These are phyloP conservation scores for Beauveria medogensis DNA, from an alignment of 2,329 filamentous ascomycete species.

Conservation along the genomic window DNA sequence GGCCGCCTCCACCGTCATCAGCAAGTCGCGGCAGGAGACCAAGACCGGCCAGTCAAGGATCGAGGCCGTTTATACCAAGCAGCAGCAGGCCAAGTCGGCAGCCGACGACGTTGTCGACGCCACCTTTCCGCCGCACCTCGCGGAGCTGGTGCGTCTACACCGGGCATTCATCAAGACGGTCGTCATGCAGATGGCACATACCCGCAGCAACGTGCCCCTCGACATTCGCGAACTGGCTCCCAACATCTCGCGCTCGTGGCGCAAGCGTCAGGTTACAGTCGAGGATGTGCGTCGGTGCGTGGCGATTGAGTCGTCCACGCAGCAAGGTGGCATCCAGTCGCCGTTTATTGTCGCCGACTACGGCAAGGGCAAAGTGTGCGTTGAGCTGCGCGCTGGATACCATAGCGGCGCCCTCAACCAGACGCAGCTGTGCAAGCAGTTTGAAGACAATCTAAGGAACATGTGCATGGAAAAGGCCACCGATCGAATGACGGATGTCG, in stretches of 20 bases:
- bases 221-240: conserved; percentile 55
- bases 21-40: conserved; percentile 22
- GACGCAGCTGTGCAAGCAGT: conserved; percentile 44
- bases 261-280: conserved; percentile 57
- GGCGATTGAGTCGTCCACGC: conserved; percentile 45
- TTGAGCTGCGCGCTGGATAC: conserved; percentile 42
- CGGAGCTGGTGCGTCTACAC: conserved; percentile 57
- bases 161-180: conserved; percentile 60
- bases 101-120: conserved; percentile 11
- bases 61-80: conserved; percentile 32
- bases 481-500: conserved; percentile 23
- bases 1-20: conserved; percentile 23
- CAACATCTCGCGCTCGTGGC: conserved; percentile 61
- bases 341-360: conserved; percentile 43
- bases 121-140: conserved; percentile 42
- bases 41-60: conserved; percentile 27
- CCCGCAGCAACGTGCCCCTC: conserved; percentile 53
- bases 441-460: conserved; percentile 41
- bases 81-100: conserved; percentile 21
- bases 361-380: conserved; percentile 47
- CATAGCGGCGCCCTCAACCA: conserved; percentile 37
- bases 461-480: conserved; percentile 33
- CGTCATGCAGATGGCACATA: conserved; percentile 61
- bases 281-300: conserved; percentile 61
- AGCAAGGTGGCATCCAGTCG: conserved; percentile 19